A percentile compares a stretch with the other conserved stretches of the same genome.
Evolutionary conservation across 2,329 filamentous ascomycete genomes (phyloP).

Genomic region (Xylariaceae sp.): DNA sequence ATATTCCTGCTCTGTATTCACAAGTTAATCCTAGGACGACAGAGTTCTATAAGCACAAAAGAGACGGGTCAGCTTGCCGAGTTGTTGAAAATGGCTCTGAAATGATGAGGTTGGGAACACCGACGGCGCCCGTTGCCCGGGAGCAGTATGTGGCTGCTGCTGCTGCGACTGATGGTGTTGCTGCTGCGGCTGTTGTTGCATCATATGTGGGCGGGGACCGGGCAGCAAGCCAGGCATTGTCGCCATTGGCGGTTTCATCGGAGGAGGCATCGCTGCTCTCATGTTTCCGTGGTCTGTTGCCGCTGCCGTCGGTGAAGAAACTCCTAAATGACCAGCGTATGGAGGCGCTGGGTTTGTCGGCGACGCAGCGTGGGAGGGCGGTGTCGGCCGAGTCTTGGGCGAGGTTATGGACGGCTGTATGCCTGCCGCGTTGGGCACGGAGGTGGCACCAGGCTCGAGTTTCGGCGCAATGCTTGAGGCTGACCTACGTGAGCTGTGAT

Average conservation of each 20-base stretch:
- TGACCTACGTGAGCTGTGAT: conserved; percentile 63
- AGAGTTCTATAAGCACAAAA: conserved; percentile 51
- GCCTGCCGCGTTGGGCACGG: conserved; percentile 41
- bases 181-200: conserved; percentile 26
- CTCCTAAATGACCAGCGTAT: conserved; percentile 34
- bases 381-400: conserved; percentile 73
- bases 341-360: conserved; percentile 44
- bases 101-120: conserved; percentile 87
- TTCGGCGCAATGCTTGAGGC: conserved; percentile 72
- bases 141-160: conserved; percentile 30
- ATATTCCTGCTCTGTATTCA: conserved; percentile 89
- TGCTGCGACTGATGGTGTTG: conserved; percentile 23
- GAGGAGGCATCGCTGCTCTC: conserved; percentile 34
- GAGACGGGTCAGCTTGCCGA: conserved; percentile 71
- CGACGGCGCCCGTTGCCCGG: conserved; percentile 33
- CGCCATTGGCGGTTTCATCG: conserved; percentile 37
- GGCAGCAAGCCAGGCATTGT: conserved; percentile 33
- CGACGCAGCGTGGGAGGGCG: conserved; percentile 66
- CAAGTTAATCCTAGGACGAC: conserved; percentile 63
- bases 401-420: conserved; percentile 53
- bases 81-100: conserved; percentile 90
- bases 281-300: conserved; percentile 45
- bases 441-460: conserved; percentile 49
- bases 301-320: conserved; percentile 40
- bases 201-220: conserved; percentile 33